Evolutionary conservation across 768 basidiomycete genomes (phyloP).

Genomic region (Dictyophora rubrovolvata): DNA sequence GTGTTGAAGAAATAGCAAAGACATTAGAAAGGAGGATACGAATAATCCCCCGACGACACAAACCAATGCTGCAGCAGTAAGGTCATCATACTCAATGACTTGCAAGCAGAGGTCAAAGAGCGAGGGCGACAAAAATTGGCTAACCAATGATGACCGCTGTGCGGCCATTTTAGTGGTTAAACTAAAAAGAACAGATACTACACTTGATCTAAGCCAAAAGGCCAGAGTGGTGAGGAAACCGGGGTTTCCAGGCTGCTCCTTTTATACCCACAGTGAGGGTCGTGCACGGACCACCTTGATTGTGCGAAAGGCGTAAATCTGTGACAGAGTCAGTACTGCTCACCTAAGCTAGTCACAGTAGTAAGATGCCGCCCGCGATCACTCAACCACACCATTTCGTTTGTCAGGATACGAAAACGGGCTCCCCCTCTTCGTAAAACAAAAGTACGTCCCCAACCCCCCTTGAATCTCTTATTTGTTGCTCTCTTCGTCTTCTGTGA

Average conservation of each 20-base stretch:
- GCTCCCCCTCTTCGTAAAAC: no score
- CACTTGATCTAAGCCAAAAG: conserved; percentile 32
- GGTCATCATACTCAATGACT: not conserved
- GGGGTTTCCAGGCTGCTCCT: not conserved
- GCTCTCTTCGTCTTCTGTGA: not conserved
- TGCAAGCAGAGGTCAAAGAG: not conserved
- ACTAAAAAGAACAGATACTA: conserved; percentile 32
- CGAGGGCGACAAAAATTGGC: not conserved
- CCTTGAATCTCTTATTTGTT: not conserved
- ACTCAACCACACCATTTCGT: no score
- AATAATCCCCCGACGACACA: not conserved
- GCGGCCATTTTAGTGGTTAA: conserved; percentile 18
- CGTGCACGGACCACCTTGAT: not conserved
- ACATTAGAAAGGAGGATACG: not conserved
- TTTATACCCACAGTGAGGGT: not conserved
- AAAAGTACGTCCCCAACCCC: no score
- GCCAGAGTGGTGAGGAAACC: conserved; percentile 18
- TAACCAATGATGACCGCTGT: not conserved
- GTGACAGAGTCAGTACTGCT: no score
- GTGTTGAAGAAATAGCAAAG: not conserved
- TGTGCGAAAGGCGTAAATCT: no score
- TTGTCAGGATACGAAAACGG: no score
- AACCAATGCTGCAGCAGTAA: not conserved
- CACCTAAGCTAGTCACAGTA: no score
- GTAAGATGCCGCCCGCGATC: no score